Evolutionary conservation across 768 basidiomycete genomes (phyloP), one percentile per base, ranked within the genome.

Genomic region (Lentinula lateritia): DNA sequence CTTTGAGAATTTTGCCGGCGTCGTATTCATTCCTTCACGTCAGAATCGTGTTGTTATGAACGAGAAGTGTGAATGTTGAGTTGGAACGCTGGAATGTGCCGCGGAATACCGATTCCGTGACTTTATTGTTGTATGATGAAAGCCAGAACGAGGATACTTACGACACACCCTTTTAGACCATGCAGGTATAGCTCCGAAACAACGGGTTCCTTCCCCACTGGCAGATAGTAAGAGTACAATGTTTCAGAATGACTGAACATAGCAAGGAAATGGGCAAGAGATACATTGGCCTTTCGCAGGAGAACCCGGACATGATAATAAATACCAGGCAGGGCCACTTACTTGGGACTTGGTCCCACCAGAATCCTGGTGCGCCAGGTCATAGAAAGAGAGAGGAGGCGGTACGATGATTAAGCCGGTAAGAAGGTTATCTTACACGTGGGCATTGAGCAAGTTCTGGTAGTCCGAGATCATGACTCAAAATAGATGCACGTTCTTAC

Each of bases 41-140:
- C 38, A 41, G 48, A 39, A 50, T 18, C 39, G n/a, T 28, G 28
- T 28, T 28, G 28, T 28, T 28, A 28, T 28, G 3, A 28, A 28
- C 28, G 28, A 28, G 3, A 28, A 28, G 3, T 28, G 3, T 2
- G 50, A 18, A 54, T 16, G 18, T 39, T 18, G 53, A 39, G 35
- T 36, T 41, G 35, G 34, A 52, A 28, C 13, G 16, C n/a, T 52
- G 28, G 1, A 36, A 52, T n/a, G 50, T n/a, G 50, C 50, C 50
- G 41, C 41, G 41, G 38, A 56, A 43, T 36, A 54, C 28, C n/a
- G 53, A 36, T 38, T 54, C 38, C 53, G 55, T 56, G 55, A 56
- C 41, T 41, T 43, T n/a, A 39, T 32, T 32, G 28, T 41, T 28
- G n/a, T 28, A n/a, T 41, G 41, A 28, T 28, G 13, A 34, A 28